These are phyloP conservation scores for Pistacia atlantica DNA, from an alignment of 345 rosid species.

Conservation along the genomic window DNA sequence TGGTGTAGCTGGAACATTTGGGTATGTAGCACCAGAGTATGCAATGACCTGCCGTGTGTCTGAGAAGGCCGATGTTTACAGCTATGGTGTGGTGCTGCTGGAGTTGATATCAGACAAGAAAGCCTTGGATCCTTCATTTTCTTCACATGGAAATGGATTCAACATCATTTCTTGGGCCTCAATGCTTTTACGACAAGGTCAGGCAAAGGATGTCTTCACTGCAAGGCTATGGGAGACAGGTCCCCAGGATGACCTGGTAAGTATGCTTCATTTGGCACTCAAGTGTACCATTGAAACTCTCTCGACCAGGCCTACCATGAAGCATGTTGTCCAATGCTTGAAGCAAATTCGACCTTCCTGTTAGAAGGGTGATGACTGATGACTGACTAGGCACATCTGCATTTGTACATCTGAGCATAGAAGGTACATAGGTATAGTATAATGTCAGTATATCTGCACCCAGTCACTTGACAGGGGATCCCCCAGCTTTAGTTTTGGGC, in stretches of 20 bases:
- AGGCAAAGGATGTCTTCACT: conserved; percentile 37
- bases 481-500: not conserved
- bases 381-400: not conserved
- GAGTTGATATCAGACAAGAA: conserved; percentile 41
- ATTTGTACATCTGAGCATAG: conserved; percentile 9
- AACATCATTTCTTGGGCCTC: conserved; percentile 42
- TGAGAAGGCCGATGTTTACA: conserved; percentile 41
- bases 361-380: not conserved
- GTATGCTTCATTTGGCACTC: conserved; percentile 37
- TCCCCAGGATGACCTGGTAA: conserved; percentile 34
- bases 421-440: not conserved
- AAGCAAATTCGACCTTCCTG: conserved; percentile 25
- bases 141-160: conserved; percentile 36
- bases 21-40: conserved; percentile 32
- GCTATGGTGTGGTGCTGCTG: conserved; percentile 45
- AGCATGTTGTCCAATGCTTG: conserved; percentile 31
- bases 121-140: conserved; percentile 43
- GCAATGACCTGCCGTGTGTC: conserved; percentile 42
- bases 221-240: conserved; percentile 33
- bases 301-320: conserved; percentile 40
- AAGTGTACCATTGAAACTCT: conserved; percentile 28
- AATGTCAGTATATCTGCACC: not conserved
- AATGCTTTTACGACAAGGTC: conserved; percentile 34
- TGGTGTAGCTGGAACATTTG: conserved; percentile 39
- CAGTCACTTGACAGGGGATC: not conserved